Evolutionary conservation across 768 basidiomycete genomes (phyloP), one percentile per base, ranked within the genome.

Genomic region (Mycena polygramma): DNA sequence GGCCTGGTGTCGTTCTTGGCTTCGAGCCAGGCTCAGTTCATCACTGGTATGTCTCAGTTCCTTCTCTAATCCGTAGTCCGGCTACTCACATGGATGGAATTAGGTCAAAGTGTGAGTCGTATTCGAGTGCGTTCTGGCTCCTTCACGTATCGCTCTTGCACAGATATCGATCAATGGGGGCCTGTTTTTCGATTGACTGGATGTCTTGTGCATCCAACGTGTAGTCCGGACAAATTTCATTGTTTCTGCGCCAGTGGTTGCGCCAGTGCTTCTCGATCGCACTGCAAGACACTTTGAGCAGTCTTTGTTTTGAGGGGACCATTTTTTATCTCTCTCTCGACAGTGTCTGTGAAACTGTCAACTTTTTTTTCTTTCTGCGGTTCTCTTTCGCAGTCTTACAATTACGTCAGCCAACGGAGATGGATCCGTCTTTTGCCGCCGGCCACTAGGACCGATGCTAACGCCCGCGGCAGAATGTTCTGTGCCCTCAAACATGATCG

Each of bases 1-100:
- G 53, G 51, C 9, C 43, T 80, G 4, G 79, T 80, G 0, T 76
- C 80, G 17, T 80, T 76, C 70, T 66, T 80, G n/a, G 79, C 74
- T 7, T 76, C 77, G 4, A 70, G 73, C 26, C 75, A 80, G 19
- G 75, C 79, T 2, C 48, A 54, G 35, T 80, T 75, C 46, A 78
- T 79, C 4, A 80, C 80, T 0, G 79, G 79, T 73, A 24, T 15
- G 57, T 37, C 6, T 4, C 35, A 15, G 15, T 3, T 4, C 6
- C 3, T 4, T 43, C n/a, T 20, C 2, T 20, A n/a, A 37, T 20
- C n/a, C 37, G 19, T 24, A n/a, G 39, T 14, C 1, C 20, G 9
- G 22, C 10, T 7, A 37, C 41, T 45, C 7, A 58, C 10, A 39
- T 30, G n/a, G 15, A 36, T 57, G 30, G 13, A 13, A 35, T 7